These are phyloP conservation scores for Globisporangium carolinianum DNA, from an alignment of 352 stramenopile species.

Conservation along the genomic window DNA sequence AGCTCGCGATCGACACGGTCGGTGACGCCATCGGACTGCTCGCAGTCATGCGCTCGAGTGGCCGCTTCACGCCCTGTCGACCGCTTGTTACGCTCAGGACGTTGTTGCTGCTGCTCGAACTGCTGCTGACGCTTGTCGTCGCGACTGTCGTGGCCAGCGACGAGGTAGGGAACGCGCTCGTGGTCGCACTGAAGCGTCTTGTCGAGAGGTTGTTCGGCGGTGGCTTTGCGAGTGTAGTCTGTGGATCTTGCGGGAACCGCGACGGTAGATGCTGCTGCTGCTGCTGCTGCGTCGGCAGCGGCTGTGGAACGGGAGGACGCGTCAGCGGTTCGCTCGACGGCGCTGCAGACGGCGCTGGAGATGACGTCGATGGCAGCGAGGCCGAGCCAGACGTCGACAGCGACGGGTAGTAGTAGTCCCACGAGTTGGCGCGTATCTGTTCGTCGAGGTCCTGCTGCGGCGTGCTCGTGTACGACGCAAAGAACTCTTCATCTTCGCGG, in stretches of 20 bases:
- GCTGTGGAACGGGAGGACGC: neutral
- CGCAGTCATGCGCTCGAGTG: constrained; percentile 18
- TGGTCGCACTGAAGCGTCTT: constrained; percentile 4
- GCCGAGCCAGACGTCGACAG: constrained; percentile 2
- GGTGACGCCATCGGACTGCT: constrained; percentile 31
- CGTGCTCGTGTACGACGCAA: constrained; percentile 28
- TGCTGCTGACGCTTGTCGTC: constrained; percentile 4
- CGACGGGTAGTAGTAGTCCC: constrained; percentile 41
- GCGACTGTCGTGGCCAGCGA: constrained; percentile 6
- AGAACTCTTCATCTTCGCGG: constrained; percentile 50
- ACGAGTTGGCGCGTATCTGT: constrained; percentile 15
- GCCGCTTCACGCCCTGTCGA: constrained; percentile 39
- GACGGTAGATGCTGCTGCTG: constrained; percentile 14
- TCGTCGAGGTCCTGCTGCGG: constrained; percentile 29
- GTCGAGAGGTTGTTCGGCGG: constrained; percentile 4
- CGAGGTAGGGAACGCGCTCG: constrained; percentile 12
- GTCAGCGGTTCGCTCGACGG: constrained; percentile 2
- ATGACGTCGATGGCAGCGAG: neutral
- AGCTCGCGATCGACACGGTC: constrained; percentile 44
- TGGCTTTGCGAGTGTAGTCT: neutral
- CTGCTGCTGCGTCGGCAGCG: too few relatives aligned
- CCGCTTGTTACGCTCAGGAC: neutral
- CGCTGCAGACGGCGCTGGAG: neutral
- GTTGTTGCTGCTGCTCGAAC: neutral
- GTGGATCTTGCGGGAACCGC: constrained; percentile 11